phyloP scores from a whole-genome alignment of 148 eudicot genomes.

The Rhododendron mucronatum region DNA sequence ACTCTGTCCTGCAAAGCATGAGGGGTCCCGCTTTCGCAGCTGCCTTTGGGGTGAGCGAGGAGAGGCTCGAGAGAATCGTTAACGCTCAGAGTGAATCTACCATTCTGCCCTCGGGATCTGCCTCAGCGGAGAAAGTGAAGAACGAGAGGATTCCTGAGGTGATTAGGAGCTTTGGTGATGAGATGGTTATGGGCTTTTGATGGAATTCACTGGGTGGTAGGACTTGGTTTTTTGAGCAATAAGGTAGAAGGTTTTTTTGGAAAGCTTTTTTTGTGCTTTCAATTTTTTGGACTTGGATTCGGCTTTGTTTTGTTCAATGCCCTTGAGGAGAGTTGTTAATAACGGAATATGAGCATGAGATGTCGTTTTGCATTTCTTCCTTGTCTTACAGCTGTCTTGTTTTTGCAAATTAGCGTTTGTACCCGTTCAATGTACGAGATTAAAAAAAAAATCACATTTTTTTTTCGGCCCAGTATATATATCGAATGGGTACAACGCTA shows the following conservation, averaged over 20 bases:
- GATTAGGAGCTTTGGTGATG: conserved; percentile 17
- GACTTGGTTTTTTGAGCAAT: background rate
- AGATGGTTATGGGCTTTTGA: conserved; percentile 32
- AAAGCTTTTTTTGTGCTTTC: background rate
- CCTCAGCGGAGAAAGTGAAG: conserved; percentile 22
- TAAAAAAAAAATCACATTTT: too few relatives aligned
- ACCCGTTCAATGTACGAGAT: too few relatives aligned
- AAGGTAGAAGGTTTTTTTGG: background rate
- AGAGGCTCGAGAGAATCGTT: conserved; percentile 29
- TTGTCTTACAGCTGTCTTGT: background rate
- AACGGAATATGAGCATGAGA: background rate
- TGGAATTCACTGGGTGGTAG: background rate
- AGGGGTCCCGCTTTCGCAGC: conserved; percentile 67
- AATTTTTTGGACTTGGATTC: background rate
- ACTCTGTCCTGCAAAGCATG: conserved; percentile 56
- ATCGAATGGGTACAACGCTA: too few relatives aligned
- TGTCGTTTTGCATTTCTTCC: background rate
- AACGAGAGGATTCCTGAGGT: conserved; percentile 6
- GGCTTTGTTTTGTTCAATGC: background rate
- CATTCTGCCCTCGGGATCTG: conserved; percentile 56
- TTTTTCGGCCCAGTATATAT: too few relatives aligned
- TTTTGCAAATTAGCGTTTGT: too few relatives aligned
- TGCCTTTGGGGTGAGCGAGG: conserved; percentile 58
- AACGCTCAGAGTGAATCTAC: conserved; percentile 51
- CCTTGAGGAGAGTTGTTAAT: background rate